Evolutionary conservation across 768 basidiomycete genomes (phyloP), one percentile per base, ranked within the genome.

Genomic region (Lyophyllum semitale): DNA sequence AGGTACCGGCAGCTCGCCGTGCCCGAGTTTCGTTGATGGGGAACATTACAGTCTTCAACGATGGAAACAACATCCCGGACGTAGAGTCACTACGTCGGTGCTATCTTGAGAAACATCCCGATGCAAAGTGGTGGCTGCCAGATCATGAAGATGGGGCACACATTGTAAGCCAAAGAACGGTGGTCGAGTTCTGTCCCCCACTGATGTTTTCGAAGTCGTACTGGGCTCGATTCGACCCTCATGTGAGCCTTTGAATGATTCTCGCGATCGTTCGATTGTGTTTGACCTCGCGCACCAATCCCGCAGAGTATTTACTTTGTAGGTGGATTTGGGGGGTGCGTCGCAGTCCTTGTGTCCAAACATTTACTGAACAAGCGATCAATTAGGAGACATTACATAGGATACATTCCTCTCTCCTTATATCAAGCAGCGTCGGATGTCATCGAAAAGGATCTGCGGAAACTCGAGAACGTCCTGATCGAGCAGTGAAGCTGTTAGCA

Each of bases 201-300:
- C 30, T 52, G 23, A 55, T 22, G 22, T 18, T 48, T 27, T 50
- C 23, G 33, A 26, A 81, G 80, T 73, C 79, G 12, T 80, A 79
- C 57, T 83, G 82, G 82, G 80, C 81, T 46, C 70, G 77, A 17
- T 82, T 82, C 63, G 80, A 83, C 61, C 80, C 80, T 23, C 73
- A 78, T 52, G 81, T 81, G 59, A 64, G 79, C 67, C 18, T 25
- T 23, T 22, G 33, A 40, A 3, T 33, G 20, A 47, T 9, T 23
- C 27, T 43, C 43, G 26, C n/a, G n/a, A 30, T 38, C 37, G 17
- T 38, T n/a, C n/a, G 17, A 4, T 38, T 18, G 17, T 18, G 15
- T 23, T 15, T 45, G 35, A 46, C 38, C 18, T 42, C 4, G 6
- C 44, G 22, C 25, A 25, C 47, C 45, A 52, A 27, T 29, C 33